Evolutionary conservation across 371 early-diverging fungal species (phyloP), one percentile per base, ranked within the genome.

Genomic region (Saksenaea vasiformis): DNA sequence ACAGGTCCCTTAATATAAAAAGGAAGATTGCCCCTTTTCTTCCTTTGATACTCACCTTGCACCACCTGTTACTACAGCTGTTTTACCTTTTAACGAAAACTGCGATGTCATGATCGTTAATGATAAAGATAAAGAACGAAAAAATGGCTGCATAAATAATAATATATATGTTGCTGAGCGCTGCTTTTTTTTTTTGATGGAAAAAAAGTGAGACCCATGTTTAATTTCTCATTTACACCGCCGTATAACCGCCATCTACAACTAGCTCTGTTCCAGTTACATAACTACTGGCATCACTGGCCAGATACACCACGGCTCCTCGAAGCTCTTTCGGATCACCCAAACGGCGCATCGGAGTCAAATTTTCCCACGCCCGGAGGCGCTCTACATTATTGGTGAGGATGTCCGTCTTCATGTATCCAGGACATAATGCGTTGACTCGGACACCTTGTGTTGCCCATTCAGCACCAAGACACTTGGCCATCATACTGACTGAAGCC

Each of bases 261-360:
- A 70, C 65, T 31, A 76, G 57, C 19, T 76, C 76, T 22, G 68
- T 61, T 37, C 83, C 87, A 10, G 83, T 84, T 27, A 87, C 74
- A 61, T 72, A 87, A 17, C 76, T 56, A 53, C 79, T 88, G 13
- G 87, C 87, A 44, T 84, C 87, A 24, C 85, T 84, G 31, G 83
- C 86, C 56, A 91, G 73, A 71, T 81, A 91, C 31, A 91, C 69
- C 22, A 89, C 80, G n/a, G 89, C 85, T 55, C 85, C 83, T 65
- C 83, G 84, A 54, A 90, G 83, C 60, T 90, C 91, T 17, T 70
- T 71, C 57, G 86, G 74, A 28, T 79, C 69, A 54, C 88, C 90
- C 64, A 78, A 51, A 43, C 80, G 76, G 54, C 68, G 67, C 70
- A 72, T 68, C 9, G 76, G 76, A 34, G 69, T 76, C 41, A 66